Base-by-base conservation (phyloP, 768 basidiomycete genomes). In the Phlebiopsis flavidoalba region DNA sequence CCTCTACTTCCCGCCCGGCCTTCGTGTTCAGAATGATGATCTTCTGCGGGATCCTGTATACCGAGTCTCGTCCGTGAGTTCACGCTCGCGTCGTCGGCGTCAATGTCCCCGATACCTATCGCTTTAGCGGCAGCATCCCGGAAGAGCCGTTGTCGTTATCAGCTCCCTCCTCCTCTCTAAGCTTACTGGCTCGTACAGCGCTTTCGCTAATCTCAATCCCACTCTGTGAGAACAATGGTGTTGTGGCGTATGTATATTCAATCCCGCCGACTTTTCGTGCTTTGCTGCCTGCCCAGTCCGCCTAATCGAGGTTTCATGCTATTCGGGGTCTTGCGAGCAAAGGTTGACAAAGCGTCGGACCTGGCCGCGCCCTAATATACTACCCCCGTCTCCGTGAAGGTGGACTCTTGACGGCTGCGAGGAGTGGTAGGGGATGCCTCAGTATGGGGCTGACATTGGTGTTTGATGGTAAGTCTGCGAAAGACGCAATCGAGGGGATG, bases 121-220 rank as follows among this genome's bases (percentile, higher is more conserved):
- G 87, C 83, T 66, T 89, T 85, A 0, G 90, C 91, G 17, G 91
- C 91, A 43, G 82, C 84, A 58, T 88, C 86, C 35, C 89, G 77
- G 26, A n/a, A n/a, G 35, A 93, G 74, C n/a, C 88, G 82, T 63
- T 88, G 83, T 10, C 91, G 82, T 66, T 92, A n/a, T n/a, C 90
- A 67, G 87, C 85, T 52, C 82, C 78, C 66, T 92, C 90, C 49
- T 77, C 80, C 63, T 88, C 68, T 11, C 43, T 15, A 21, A 53
- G 54, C 36, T 53, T 60, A 22, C 55, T 61, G 24, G 54, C 54
- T 17, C 54, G 50, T 11, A 58, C 61, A n/a, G 60, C 64, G 4
- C 61, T 63, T 24, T 66, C 67, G 40, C 67, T 71, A 53, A 92
- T 90, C 70, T 92, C 89, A 59, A 92, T 87, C 53, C 91, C 86